Percentiles rank a stretch among this genome's conserved stretches.
phyloP scores from a whole-genome alignment of 306 rosid genomes.

The Prunus dulcis region DNA sequence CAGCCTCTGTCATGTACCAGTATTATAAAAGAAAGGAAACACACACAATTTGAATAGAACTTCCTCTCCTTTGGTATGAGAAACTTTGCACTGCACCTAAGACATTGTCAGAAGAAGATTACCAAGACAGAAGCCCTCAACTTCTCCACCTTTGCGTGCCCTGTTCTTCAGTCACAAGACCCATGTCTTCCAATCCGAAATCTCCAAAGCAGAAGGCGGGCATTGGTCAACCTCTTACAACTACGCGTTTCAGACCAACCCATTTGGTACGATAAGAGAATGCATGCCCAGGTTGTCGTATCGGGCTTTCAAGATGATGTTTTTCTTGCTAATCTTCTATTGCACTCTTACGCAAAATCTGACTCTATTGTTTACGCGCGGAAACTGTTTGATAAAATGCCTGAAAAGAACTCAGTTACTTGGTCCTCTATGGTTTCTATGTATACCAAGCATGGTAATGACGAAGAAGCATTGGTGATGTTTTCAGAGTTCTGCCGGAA shows the following conservation, averaged over 20 bases:
- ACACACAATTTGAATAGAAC: not conserved
- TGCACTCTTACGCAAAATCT: conserved; percentile 36
- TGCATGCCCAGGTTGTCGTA: conserved; percentile 58
- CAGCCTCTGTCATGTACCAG: not conserved
- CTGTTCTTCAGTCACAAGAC: conserved; percentile 27
- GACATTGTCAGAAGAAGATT: conserved; percentile 11
- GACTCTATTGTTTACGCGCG: conserved; percentile 43
- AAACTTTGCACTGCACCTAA: conserved; percentile 6
- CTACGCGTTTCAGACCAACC: conserved; percentile 26
- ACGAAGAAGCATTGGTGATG: conserved; percentile 46
- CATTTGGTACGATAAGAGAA: conserved; percentile 26
- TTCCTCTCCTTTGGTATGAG: not conserved
- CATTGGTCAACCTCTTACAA: conserved; percentile 54
- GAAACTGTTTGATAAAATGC: conserved; percentile 64
- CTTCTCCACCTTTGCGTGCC: conserved; percentile 28
- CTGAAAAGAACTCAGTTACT: conserved; percentile 58
- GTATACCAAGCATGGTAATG: conserved; percentile 50
- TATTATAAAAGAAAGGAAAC: not conserved
- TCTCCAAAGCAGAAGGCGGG: conserved; percentile 38
- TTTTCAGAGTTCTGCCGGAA: conserved; percentile 51
- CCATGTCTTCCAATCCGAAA: conserved; percentile 21
- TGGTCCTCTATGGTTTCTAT: conserved; percentile 84
- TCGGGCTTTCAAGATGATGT: conserved; percentile 57
- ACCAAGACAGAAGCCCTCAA: conserved; percentile 8
- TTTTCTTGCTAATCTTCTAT: conserved; percentile 62